Conservation (phyloP, 257 asterid genomes). For the Catharanthus roseus region DNA sequence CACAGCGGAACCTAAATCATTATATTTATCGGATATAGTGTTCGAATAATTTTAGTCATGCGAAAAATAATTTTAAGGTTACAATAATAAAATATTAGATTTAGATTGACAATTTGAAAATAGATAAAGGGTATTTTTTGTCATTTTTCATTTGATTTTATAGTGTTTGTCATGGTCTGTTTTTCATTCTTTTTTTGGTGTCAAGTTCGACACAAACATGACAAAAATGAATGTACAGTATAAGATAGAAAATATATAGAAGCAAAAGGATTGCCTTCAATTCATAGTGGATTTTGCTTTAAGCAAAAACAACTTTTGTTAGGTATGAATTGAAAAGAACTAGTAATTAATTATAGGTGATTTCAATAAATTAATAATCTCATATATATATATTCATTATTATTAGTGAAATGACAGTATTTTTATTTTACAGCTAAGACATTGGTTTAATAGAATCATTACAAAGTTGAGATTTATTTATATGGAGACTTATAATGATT, state of each 20-base stretch:
- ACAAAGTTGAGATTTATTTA: conserved; percentile 11
- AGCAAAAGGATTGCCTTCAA: conserved; percentile 31
- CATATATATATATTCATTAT: too few species aligned
- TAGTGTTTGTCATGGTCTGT: neutral
- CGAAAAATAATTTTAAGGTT: too few species aligned
- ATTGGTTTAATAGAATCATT: conserved; percentile 32
- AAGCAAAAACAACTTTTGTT: conserved; percentile 48
- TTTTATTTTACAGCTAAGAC: conserved; percentile 37
- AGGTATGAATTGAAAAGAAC: conserved; percentile 27
- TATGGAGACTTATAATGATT: conserved; percentile 27
- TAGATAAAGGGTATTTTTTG: too few species aligned
- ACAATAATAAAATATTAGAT: too few species aligned
- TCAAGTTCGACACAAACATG: conserved; percentile 13
- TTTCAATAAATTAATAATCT: conserved; percentile 7
- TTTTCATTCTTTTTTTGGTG: conserved; percentile 19
- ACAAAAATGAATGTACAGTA: neutral
- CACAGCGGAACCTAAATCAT: too few species aligned
- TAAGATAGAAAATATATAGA: conserved; percentile 13
- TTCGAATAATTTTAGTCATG: too few species aligned
- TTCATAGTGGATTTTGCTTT: conserved; percentile 43
- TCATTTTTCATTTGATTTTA: too few species aligned
- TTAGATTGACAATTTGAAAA: too few species aligned
- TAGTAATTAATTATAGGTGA: neutral
- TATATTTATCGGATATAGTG: too few species aligned
- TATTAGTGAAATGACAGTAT: conserved; percentile 7